These are phyloP conservation scores for Penicillium pancosmium DNA, from an alignment of 495 filamentous ascomycete genomes.

Conservation along the genomic window DNA sequence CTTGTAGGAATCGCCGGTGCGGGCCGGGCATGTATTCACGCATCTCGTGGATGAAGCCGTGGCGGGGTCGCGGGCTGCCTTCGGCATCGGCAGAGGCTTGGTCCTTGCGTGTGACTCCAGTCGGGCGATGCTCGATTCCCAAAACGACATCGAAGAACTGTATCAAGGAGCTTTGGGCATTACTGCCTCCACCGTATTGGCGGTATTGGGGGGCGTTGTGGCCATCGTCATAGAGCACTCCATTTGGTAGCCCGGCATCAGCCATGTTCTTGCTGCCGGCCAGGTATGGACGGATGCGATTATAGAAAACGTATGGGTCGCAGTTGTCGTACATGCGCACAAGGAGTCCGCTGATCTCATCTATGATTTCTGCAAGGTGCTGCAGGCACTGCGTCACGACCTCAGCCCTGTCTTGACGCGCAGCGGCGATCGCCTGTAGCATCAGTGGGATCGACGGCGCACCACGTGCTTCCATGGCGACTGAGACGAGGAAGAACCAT, in stretches of 20 bases:
- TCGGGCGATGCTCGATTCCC: constrained; percentile 88
- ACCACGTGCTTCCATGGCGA: constrained; percentile 93
- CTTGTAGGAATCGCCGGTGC: constrained; percentile 84
- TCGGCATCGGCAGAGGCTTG: constrained; percentile 15
- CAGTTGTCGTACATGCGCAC: constrained; percentile 90
- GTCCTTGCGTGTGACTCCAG: constrained; percentile 63
- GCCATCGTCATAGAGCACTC: constrained; percentile 84
- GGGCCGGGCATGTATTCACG: constrained; percentile 93
- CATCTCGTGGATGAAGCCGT: constrained; percentile 98
- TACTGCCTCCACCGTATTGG: constrained; percentile 87
- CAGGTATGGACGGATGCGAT: constrained; percentile 89
- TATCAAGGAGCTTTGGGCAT: constrained; percentile 92
- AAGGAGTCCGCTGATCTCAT: constrained; percentile 75
- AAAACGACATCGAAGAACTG: constrained; percentile 95
- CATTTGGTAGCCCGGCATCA: constrained; percentile 84
- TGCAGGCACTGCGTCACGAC: constrained; percentile 76
- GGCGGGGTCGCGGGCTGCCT: constrained; percentile 40
- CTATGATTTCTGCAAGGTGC: constrained; percentile 80
- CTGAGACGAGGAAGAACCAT: constrained; percentile 96
- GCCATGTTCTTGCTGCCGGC: constrained; percentile 97
- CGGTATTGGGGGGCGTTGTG: constrained; percentile 65
- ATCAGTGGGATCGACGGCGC: constrained; percentile 87
- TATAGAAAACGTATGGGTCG: constrained; percentile 91
- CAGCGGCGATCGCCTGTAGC: constrained; percentile 83
- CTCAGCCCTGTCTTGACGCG: constrained; percentile 65